phyloP scores from a whole-genome alignment of 192 early-diverging fungal genomes.

The Gigaspora rosea region DNA sequence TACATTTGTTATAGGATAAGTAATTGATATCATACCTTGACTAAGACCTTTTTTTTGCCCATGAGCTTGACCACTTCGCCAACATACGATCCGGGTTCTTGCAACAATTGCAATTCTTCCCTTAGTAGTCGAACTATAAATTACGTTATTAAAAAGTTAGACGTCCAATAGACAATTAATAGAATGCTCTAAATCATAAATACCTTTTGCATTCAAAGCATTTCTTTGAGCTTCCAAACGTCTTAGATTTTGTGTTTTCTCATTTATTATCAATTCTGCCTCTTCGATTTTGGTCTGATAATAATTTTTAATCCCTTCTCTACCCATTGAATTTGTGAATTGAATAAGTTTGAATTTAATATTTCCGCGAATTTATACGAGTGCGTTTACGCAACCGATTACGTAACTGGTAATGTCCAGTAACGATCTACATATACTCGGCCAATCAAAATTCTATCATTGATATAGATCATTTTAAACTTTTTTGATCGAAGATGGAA shows the following conservation, averaged over 20 bases:
- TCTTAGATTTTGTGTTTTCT: conserved; percentile 93
- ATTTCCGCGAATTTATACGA: background rate
- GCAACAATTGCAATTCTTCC: conserved; percentile 94
- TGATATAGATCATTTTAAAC: too few species aligned
- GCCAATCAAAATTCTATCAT: too few species aligned
- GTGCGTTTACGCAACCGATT: too few species aligned
- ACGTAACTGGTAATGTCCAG: too few species aligned
- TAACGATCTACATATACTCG: too few species aligned
- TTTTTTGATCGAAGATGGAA: too few species aligned
- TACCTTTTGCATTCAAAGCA: conserved; percentile 93
- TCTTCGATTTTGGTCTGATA: conserved; percentile 83
- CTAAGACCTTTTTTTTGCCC: conserved; percentile 94
- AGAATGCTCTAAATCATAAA: too few species aligned
- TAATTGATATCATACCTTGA: conserved; percentile 58
- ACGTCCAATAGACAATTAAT: too few species aligned
- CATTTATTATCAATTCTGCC: conserved; percentile 82
- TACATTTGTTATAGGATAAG: background rate
- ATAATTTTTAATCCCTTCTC: conserved; percentile 71
- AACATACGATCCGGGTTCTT: conserved; percentile 94
- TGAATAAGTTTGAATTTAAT: background rate
- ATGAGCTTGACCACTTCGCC: conserved; percentile 98
- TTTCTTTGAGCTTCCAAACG: conserved; percentile 99
- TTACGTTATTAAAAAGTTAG: too few species aligned
- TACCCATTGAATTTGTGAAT: conserved; percentile 37
- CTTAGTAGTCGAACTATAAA: conserved; percentile 85